Evolutionary conservation across 1,284 basidiomycete genomes (phyloP).

Genomic region (Pascua guehoae): DNA sequence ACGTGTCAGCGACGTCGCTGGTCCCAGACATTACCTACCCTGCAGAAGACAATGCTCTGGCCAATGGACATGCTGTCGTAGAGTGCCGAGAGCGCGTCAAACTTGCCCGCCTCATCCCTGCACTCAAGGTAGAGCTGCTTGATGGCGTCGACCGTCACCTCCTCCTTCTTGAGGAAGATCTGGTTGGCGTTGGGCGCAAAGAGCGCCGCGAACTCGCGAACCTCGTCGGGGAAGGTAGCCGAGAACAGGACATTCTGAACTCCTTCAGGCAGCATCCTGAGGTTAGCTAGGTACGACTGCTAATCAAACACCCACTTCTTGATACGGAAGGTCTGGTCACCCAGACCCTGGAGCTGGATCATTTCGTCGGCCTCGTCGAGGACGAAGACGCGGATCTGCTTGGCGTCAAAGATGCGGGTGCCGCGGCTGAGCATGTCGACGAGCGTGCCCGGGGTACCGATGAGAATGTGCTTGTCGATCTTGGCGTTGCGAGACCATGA

Average conservation of each 20-base stretch:
- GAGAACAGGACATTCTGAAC: conserved; percentile 95
- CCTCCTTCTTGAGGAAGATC: conserved; percentile 92
- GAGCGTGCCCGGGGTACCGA: conserved; percentile 96
- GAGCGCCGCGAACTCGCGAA: conserved; percentile 81
- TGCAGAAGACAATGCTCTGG: conserved; percentile 96
- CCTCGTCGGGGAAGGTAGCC: conserved; percentile 93
- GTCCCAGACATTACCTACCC: conserved; percentile 53
- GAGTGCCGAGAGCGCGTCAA: conserved; percentile 86
- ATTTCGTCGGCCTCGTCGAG: conserved; percentile 99
- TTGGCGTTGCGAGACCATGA: conserved; percentile 53
- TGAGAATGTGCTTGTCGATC: conserved; percentile 83
- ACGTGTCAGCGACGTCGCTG: not conserved
- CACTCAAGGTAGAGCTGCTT: conserved; percentile 98
- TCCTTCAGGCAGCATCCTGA: conserved; percentile 43
- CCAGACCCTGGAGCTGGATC: conserved; percentile 91
- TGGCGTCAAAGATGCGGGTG: conserved; percentile 58
- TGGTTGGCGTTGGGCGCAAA: conserved; percentile 95
- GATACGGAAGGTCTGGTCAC: conserved; percentile 92
- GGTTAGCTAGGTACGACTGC: conserved; percentile 5
- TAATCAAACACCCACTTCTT: conserved; percentile 71
- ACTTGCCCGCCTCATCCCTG: conserved; percentile 83
- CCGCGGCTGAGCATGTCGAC: conserved; percentile 65
- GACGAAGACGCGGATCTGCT: conserved; percentile 85
- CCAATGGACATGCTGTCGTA: conserved; percentile 91
- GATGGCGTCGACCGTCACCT: conserved; percentile 90